Conservation (phyloP, 129 eudicot genomes). For the Centrapalus pauciflorus region DNA sequence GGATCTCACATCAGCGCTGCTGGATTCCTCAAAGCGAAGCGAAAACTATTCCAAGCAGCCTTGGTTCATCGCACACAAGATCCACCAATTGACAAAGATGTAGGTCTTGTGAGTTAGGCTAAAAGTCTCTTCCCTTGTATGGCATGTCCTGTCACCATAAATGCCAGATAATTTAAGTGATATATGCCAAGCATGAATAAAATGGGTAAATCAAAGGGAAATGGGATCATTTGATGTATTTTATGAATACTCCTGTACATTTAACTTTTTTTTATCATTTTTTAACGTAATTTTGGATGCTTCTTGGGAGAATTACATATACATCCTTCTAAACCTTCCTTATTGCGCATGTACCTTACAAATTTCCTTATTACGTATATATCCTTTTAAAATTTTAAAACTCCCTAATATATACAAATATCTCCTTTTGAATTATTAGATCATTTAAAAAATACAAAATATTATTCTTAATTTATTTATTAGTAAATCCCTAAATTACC, state of each 20-base stretch:
- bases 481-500: too few species aligned
- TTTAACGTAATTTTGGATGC: too few species aligned
- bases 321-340: too few species aligned
- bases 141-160: conserved; percentile 60
- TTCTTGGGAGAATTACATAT: too few species aligned
- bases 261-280: too few species aligned
- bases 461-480: background rate
- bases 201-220: background rate
- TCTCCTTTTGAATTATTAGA: too few species aligned
- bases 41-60: conserved; percentile 18
- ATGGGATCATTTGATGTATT: too few species aligned
- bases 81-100: background rate
- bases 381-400: too few species aligned
- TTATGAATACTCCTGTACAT: too few species aligned
- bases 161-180: background rate
- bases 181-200: background rate
- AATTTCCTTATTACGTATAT: too few species aligned
- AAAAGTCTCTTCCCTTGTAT: conserved; percentile 64
- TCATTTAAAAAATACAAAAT: background rate
- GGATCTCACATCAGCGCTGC: background rate
- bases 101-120: conserved; percentile 2
- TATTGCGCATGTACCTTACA: too few species aligned
- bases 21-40: background rate
- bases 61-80: background rate
- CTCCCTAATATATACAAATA: too few species aligned